Evolutionary conservation across 1,284 basidiomycete species (phyloP).

Genomic region (Athelia sp.): DNA sequence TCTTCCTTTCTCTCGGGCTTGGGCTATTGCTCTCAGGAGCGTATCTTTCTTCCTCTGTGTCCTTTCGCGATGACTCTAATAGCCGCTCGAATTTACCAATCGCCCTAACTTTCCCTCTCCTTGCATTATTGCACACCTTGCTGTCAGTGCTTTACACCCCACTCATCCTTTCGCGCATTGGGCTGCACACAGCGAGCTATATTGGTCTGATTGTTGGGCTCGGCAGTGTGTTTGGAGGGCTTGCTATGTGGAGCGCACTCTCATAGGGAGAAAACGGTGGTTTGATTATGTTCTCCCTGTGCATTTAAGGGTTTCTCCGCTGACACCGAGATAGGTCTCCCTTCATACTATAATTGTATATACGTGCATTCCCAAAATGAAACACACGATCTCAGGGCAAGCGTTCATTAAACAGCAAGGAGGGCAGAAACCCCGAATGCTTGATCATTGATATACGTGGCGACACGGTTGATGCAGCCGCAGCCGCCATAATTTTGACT

Average conservation of each 20-base stretch:
- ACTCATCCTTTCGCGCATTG: slow-evolving; percentile 55
- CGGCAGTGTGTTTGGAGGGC: slow-evolving; percentile 59
- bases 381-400: no score
- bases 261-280: no score
- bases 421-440: neutral
- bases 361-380: no score
- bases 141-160: slow-evolving; percentile 59
- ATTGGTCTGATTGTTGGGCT: slow-evolving; percentile 56
- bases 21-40: slow-evolving; percentile 59
- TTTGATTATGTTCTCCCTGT: no score
- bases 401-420: neutral
- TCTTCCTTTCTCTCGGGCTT: slow-evolving; percentile 62
- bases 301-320: no score
- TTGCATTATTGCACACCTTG: slow-evolving; percentile 43
- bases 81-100: slow-evolving; percentile 29
- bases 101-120: slow-evolving; percentile 39
- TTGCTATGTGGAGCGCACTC: slow-evolving; percentile 62
- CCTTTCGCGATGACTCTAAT: slow-evolving; percentile 16
- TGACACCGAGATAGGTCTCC: no score
- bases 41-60: slow-evolving; percentile 43
- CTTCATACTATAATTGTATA: no score
- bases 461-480: neutral
- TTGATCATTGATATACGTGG: neutral
- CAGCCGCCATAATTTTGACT: neutral
- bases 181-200: slow-evolving; percentile 68